phyloP scores from a whole-genome alignment of 2,329 filamentous ascomycete species.

The Penicillium rolfsii region DNA sequence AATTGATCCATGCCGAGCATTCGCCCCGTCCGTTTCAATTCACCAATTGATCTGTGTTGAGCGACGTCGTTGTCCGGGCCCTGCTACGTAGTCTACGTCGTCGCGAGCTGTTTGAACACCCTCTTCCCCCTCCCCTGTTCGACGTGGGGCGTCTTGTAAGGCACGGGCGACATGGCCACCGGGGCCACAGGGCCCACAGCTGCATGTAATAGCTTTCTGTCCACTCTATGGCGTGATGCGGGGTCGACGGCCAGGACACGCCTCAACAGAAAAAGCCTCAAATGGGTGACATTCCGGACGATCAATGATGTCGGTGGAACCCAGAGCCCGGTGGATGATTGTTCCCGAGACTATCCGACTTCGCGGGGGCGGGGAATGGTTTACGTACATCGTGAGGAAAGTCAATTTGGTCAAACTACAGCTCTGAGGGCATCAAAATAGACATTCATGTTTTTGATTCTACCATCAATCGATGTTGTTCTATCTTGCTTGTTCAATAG shows the following conservation, averaged over 20 bases:
- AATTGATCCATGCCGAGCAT: neutral
- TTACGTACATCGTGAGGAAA: neutral
- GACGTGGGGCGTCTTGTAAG: neutral
- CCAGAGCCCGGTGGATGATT: neutral
- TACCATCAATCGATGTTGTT: neutral
- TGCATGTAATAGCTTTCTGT: neutral
- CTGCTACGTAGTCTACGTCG: neutral
- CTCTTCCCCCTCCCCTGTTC: neutral
- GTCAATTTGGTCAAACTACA: slow-evolving; percentile 1
- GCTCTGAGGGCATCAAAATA: neutral
- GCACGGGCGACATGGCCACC: neutral
- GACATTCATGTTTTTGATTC: neutral
- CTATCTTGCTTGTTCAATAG: neutral
- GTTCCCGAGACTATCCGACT: slow-evolving; percentile 1
- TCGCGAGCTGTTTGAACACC: neutral
- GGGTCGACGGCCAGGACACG: slow-evolving; percentile 6
- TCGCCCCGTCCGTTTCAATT: neutral
- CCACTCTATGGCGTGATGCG: slow-evolving; percentile 24
- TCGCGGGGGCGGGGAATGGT: neutral
- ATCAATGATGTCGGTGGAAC: slow-evolving; percentile 13
- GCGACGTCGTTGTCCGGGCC: neutral
- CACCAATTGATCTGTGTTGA: neutral
- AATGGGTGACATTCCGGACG: neutral
- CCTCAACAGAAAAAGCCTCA: neutral
- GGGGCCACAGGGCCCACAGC: neutral